These are phyloP conservation scores for Trichophyton mentagrophytes DNA, from an alignment of 2,329 filamentous ascomycete genomes.

Conservation along the genomic window DNA sequence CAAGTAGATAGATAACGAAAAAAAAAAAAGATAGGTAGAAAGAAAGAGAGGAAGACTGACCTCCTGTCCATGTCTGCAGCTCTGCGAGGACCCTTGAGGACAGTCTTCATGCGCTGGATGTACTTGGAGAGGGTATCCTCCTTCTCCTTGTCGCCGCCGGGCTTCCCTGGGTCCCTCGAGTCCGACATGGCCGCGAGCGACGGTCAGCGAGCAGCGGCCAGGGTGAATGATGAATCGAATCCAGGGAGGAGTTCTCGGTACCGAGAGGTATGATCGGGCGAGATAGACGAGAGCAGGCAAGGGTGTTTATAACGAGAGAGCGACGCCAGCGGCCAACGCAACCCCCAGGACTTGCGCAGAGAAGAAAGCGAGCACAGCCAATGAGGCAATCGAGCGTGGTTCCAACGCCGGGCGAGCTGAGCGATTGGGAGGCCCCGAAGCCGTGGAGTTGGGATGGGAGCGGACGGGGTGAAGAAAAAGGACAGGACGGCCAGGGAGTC, in stretches of 20 bases:
- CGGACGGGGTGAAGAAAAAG: neutral
- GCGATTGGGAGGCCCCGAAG: constrained; percentile 10
- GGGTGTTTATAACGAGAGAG: neutral
- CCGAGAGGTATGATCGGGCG: no score
- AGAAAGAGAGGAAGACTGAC: neutral
- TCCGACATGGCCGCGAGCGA: constrained; percentile 10
- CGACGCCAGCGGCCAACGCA: neutral
- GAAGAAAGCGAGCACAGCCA: constrained; percentile 4
- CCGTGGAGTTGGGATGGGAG: constrained; percentile 11
- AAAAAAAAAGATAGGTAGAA: neutral
- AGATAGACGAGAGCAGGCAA: neutral
- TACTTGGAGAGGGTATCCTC: constrained; percentile 28
- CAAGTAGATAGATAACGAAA: neutral
- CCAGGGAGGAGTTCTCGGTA: neutral
- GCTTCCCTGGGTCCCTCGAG: constrained; percentile 8
- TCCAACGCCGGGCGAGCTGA: neutral
- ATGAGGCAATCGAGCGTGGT: constrained; percentile 10
- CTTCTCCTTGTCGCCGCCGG: constrained; percentile 10
- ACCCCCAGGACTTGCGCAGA: neutral
- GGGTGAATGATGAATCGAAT: neutral
- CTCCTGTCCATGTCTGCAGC: neutral
- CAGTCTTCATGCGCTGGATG: constrained; percentile 29
- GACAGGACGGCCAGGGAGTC: neutral
- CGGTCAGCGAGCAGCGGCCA: neutral
- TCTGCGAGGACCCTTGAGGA: constrained; percentile 22